phyloP scores from a whole-genome alignment of 2,329 filamentous ascomycete genomes.

The Colletotrichum sansevieriae region DNA sequence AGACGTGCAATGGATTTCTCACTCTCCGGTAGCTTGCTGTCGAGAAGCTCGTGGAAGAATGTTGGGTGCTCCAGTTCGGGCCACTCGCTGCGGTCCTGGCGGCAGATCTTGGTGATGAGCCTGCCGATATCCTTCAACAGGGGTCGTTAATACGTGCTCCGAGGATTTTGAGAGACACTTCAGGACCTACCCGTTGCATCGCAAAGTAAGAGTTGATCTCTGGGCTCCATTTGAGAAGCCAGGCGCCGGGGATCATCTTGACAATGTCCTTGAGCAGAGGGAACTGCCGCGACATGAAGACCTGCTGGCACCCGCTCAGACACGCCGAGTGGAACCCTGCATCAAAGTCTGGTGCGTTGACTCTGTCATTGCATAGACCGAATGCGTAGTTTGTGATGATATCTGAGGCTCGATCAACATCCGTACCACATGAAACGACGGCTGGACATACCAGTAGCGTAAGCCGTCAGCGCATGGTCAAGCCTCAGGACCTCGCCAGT shows the following conservation, averaged over 20 bases:
- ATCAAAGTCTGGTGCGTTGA: slow-evolving; percentile 2
- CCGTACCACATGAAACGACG: slow-evolving; percentile 48
- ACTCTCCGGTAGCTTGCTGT: slow-evolving; percentile 47
- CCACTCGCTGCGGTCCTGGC: slow-evolving; percentile 5
- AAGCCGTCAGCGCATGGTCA: no score
- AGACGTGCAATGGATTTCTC: slow-evolving; percentile 52
- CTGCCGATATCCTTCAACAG: background rate
- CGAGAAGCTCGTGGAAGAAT: slow-evolving; percentile 50
- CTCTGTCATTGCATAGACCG: background rate
- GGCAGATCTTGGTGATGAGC: background rate
- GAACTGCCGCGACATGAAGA: slow-evolving; percentile 2
- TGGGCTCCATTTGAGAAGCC: background rate
- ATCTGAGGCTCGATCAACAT: slow-evolving; percentile 41
- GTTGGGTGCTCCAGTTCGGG: slow-evolving; percentile 42
- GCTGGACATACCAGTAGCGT: no score
- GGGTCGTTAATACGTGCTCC: background rate
- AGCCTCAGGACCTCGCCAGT: no score
- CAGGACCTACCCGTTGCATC: background rate
- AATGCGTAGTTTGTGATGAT: slow-evolving; percentile 6
- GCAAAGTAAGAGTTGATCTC: slow-evolving; percentile 3
- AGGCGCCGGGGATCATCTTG: slow-evolving; percentile 1
- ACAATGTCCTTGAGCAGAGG: slow-evolving; percentile 4
- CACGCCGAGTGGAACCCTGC: background rate
- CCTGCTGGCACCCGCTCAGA: background rate
- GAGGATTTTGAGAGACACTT: background rate